phyloP scores from a whole-genome alignment of 805 yeast species.

The Candida dajiaensis region DNA sequence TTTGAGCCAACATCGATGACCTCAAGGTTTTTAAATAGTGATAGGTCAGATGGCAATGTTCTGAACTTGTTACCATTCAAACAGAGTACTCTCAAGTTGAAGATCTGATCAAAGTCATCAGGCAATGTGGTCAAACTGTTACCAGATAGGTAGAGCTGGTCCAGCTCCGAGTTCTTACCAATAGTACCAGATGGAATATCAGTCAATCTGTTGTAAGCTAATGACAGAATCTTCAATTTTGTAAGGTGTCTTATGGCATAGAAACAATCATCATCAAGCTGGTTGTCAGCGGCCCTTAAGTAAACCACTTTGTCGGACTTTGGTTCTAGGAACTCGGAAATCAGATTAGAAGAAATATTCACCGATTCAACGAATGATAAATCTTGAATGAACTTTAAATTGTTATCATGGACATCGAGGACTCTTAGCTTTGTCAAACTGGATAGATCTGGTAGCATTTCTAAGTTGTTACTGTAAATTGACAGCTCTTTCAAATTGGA shows the following conservation, averaged over 20 bases:
- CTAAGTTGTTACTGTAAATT: conserved; percentile 67
- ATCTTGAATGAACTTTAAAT: conserved; percentile 61
- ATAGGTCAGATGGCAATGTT: conserved; percentile 82
- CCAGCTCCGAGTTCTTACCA: conserved; percentile 47
- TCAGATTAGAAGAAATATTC: conserved; percentile 69
- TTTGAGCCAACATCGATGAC: conserved; percentile 90
- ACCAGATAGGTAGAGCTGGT: conserved; percentile 74
- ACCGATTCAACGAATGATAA: conserved; percentile 36
- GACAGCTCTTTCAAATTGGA: conserved; percentile 60
- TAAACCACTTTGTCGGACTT: conserved; percentile 39
- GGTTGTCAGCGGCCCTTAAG: conserved; percentile 76
- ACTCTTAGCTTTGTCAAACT: conserved; percentile 50
- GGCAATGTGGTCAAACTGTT: conserved; percentile 75
- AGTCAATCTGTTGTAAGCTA: conserved; percentile 77
- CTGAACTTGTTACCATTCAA: conserved; percentile 82
- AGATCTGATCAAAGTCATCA: conserved; percentile 67
- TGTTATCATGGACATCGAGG: conserved; percentile 81
- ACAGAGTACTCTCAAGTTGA: conserved; percentile 54
- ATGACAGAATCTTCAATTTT: conserved; percentile 57
- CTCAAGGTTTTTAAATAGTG: conserved; percentile 55
- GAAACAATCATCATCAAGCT: conserved; percentile 71
- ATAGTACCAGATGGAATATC: conserved; percentile 79
- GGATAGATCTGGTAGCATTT: conserved; percentile 63
- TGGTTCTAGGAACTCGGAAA: conserved; percentile 31
- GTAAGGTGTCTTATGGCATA: conserved; percentile 55